Percentiles rank a stretch among this genome's conserved stretches.
phyloP scores from a whole-genome alignment of 441 rosid species.

The Aquilaria agallochum region DNA sequence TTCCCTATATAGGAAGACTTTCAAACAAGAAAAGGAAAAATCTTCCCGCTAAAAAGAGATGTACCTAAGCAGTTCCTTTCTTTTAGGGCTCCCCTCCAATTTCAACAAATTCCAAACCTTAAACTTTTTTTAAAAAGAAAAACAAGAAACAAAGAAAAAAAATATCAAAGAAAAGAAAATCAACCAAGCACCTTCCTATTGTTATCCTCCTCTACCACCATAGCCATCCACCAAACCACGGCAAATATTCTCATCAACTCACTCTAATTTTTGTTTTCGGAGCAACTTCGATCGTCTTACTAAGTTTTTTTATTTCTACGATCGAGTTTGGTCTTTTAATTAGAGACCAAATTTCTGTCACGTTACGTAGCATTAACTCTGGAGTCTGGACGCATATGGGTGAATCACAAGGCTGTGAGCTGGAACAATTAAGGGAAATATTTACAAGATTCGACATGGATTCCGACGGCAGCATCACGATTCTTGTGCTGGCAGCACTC shows the following conservation, averaged over 20 bases:
- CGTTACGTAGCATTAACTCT: background rate
- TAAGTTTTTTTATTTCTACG: background rate
- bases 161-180: background rate
- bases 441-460: constrained; percentile 70
- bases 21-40: no score
- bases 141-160: background rate
- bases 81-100: no score
- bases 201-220: background rate
- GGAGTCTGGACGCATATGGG: constrained; percentile 1
- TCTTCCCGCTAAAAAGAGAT: no score
- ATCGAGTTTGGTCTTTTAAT: background rate
- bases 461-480: constrained; percentile 63
- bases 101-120: no score
- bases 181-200: background rate
- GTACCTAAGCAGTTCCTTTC: no score
- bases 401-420: constrained; percentile 28
- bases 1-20: no score
- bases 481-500: constrained; percentile 67
- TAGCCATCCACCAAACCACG: background rate
- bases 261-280: background rate
- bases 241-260: background rate
- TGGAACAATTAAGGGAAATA: constrained; percentile 52
- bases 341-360: background rate
- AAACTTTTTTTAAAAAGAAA: no score
- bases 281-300: no score